Percentiles rank a stretch among this genome's conserved stretches.
Evolutionary conservation across 2,329 filamentous ascomycete genomes (phyloP).

Genomic region (Phaeosphaeria sp.): DNA sequence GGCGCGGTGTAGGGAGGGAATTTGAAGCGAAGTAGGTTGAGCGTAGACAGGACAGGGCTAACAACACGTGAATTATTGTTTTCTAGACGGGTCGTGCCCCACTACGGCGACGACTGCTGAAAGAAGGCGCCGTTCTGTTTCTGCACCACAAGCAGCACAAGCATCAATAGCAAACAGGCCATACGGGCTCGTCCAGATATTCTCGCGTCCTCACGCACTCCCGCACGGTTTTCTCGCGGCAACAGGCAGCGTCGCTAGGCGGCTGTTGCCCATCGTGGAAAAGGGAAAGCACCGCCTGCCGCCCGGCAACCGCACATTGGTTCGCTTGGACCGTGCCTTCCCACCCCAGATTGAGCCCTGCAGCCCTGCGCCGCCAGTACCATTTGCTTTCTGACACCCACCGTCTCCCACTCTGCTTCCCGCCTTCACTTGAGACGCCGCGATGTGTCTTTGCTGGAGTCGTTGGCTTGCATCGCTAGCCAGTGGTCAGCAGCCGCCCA

Average conservation of each 20-base stretch:
- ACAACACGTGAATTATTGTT: slow-evolving; percentile 48
- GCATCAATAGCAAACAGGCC: background rate
- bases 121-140: slow-evolving; percentile 8
- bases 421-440: background rate
- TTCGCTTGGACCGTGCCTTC: slow-evolving; percentile 10
- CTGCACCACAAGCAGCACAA: background rate
- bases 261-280: slow-evolving; percentile 2
- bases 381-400: background rate
- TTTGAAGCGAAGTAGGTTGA: slow-evolving; percentile 48
- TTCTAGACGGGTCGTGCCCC: slow-evolving; percentile 39
- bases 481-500: slow-evolving; percentile 4
- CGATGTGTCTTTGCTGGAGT: background rate
- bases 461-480: background rate
- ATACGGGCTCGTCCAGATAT: background rate
- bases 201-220: background rate
- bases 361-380: slow-evolving; percentile 2
- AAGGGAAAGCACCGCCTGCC: slow-evolving; percentile 1
- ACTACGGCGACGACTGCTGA: slow-evolving; percentile 26
- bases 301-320: slow-evolving; percentile 8
- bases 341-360: slow-evolving; percentile 5
- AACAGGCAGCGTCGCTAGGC: slow-evolving; percentile 3
- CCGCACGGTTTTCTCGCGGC: background rate
- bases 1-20: slow-evolving; percentile 43
- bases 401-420: background rate
- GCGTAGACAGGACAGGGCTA: slow-evolving; percentile 42